Evolutionary conservation across 2,329 filamentous ascomycete genomes (phyloP).

Genomic region (Fusarium tanahbumbuense): DNA sequence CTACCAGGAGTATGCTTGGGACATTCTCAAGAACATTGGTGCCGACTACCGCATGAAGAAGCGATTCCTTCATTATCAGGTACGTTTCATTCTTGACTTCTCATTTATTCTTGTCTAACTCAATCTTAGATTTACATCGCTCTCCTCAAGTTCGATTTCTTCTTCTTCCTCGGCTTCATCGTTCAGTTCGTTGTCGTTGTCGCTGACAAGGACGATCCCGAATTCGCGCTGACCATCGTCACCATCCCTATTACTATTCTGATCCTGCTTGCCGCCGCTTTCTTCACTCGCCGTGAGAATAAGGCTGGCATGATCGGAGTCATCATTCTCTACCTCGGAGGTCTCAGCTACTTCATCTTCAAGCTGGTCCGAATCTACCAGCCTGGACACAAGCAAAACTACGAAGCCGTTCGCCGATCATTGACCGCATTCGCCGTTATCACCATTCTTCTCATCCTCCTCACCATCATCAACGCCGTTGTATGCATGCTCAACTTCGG

Average conservation of each 20-base stretch:
- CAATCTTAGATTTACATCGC: conserved; percentile 88
- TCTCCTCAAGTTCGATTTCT: conserved; percentile 98
- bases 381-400: conserved; percentile 67
- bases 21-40: conserved; percentile 98
- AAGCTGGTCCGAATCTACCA: conserved; percentile 97
- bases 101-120: not conserved
- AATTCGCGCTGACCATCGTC: conserved; percentile 87
- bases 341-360: conserved; percentile 95
- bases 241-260: conserved; percentile 92
- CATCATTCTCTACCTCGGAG: conserved; percentile 89
- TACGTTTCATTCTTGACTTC: conserved; percentile 55
- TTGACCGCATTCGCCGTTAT: conserved; percentile 95
- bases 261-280: conserved; percentile 86
- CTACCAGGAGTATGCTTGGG: conserved; percentile 99
- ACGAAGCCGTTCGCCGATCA: conserved; percentile 82
- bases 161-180: conserved; percentile 99
- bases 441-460: conserved; percentile 86
- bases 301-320: conserved; percentile 79
- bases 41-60: conserved; percentile 97
- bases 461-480: conserved; percentile 88
- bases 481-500: conserved; percentile 93
- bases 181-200: conserved; percentile 98
- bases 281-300: conserved; percentile 86
- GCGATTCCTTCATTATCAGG: conserved; percentile 95
- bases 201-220: conserved; percentile 72